Evolutionary conservation across 1,139 yeast genomes (phyloP).

Genomic region (Wickerhamiella infanticola): DNA sequence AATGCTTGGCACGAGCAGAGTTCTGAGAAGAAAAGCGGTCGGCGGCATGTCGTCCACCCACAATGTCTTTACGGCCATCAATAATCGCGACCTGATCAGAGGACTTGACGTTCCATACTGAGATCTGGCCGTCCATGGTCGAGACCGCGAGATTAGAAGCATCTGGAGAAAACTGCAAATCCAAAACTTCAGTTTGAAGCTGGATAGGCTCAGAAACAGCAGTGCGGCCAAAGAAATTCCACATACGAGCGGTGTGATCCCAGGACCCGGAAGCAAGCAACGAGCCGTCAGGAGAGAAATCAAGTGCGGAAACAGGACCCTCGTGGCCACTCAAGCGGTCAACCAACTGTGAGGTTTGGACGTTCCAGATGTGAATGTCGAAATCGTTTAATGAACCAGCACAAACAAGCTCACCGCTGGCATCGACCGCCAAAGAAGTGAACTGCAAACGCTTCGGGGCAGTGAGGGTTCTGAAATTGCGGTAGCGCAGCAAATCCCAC

Average conservation of each 20-base stretch:
- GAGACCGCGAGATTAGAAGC: conserved; percentile 80
- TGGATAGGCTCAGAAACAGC: conserved; percentile 83
- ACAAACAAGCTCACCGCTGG: conserved; percentile 91
- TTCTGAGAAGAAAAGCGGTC: conserved; percentile 74
- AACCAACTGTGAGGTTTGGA: conserved; percentile 81
- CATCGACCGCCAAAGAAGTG: conserved; percentile 83
- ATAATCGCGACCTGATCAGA: conserved; percentile 72
- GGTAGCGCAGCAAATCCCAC: conserved; percentile 83
- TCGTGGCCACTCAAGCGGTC: conserved; percentile 87
- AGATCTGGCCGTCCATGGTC: conserved; percentile 75
- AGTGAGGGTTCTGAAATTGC: conserved; percentile 89
- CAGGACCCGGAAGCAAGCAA: conserved; percentile 85
- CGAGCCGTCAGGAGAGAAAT: conserved; percentile 67
- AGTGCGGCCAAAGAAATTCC: conserved; percentile 77
- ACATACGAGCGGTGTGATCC: conserved; percentile 87
- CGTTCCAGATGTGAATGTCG: conserved; percentile 93
- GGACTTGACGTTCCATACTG: conserved; percentile 68
- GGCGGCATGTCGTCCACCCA: conserved; percentile 71
- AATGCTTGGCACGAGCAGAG: conserved; percentile 69
- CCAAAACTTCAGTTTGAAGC: conserved; percentile 69
- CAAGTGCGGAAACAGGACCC: conserved; percentile 82
- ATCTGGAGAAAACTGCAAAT: conserved; percentile 79
- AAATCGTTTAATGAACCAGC: conserved; percentile 88
- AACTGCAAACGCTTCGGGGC: conserved; percentile 82
- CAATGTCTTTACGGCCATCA: conserved; percentile 74